Evolutionary conservation across 352 stramenopile species (phyloP).

Genomic region (Phytopythium ostracodes): DNA sequence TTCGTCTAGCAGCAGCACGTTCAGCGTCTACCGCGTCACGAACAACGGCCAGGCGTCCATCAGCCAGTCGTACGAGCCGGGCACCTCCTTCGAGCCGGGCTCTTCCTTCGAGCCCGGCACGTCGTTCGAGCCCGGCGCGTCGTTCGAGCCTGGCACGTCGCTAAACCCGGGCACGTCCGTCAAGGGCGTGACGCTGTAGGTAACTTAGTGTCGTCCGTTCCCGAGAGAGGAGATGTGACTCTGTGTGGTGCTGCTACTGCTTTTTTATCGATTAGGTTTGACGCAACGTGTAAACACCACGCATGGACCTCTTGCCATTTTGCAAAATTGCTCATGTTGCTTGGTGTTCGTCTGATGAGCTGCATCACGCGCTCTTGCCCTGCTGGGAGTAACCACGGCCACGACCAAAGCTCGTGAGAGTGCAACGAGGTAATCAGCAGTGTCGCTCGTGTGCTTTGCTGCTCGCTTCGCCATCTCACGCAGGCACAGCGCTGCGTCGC

Average conservation of each 20-base stretch:
- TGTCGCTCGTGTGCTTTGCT: too few relatives aligned
- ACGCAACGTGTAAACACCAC: not conserved
- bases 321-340: too few relatives aligned
- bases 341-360: too few relatives aligned
- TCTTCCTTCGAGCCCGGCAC: conserved; percentile 19
- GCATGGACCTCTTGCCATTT: not conserved
- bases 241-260: not conserved
- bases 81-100: conserved; percentile 18
- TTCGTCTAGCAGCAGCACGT: conserved; percentile 9
- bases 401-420: too few relatives aligned
- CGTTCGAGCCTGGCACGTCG: conserved; percentile 11
- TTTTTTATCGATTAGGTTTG: conserved; percentile 3
- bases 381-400: too few relatives aligned
- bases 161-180: conserved; percentile 17
- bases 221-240: not conserved
- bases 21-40: conserved; percentile 10
- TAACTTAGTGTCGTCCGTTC: not conserved
- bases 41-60: conserved; percentile 4
- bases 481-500: too few relatives aligned
- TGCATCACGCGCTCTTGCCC: too few relatives aligned
- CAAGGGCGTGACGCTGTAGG: conserved; percentile 35
- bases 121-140: conserved; percentile 16
- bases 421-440: too few relatives aligned
- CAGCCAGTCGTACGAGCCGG: conserved; percentile 16
- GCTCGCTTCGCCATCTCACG: too few relatives aligned